Percentiles rank a stretch among this genome's conserved stretches.
Conservation (phyloP, 441 rosid species). For the Pelargonium citronellum region DNA sequence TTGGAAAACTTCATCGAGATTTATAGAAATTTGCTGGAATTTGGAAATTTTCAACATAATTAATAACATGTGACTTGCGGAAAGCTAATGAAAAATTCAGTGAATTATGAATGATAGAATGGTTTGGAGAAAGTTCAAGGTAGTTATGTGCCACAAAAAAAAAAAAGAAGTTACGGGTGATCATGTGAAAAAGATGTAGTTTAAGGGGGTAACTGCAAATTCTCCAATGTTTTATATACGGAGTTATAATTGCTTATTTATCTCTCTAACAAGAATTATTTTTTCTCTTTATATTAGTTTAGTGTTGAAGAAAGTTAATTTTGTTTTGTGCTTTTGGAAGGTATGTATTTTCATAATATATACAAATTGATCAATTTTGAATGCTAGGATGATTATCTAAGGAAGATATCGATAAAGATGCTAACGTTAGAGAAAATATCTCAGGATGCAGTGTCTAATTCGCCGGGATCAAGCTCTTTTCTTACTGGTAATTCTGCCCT, state of each 20-base stretch:
- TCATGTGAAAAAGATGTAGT: not conserved
- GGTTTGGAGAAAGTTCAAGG: too few relatives aligned
- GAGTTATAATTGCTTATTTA: not conserved
- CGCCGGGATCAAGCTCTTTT: constrained; percentile 15
- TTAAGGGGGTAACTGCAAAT: not conserved
- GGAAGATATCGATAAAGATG: constrained; percentile 25
- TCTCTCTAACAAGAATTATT: not conserved
- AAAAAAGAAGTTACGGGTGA: too few relatives aligned
- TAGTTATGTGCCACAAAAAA: too few relatives aligned
- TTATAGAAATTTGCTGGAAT: too few relatives aligned
- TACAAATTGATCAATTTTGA: not conserved
- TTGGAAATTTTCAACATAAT: too few relatives aligned
- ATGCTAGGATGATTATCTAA: constrained; percentile 18
- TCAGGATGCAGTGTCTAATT: constrained; percentile 15
- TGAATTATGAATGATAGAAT: too few relatives aligned
- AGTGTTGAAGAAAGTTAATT: not conserved
- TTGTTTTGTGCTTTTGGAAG: not conserved
- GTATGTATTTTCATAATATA: constrained; percentile 2
- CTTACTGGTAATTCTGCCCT: constrained; percentile 12
- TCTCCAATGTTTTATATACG: not conserved
- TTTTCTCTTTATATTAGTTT: not conserved
- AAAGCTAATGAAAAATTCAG: too few relatives aligned
- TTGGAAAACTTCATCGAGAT: too few relatives aligned
- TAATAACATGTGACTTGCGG: too few relatives aligned
- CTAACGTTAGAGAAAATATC: constrained; percentile 23